Evolutionary conservation across 768 basidiomycete genomes (phyloP).

Genomic region (Leccinum broughii): DNA sequence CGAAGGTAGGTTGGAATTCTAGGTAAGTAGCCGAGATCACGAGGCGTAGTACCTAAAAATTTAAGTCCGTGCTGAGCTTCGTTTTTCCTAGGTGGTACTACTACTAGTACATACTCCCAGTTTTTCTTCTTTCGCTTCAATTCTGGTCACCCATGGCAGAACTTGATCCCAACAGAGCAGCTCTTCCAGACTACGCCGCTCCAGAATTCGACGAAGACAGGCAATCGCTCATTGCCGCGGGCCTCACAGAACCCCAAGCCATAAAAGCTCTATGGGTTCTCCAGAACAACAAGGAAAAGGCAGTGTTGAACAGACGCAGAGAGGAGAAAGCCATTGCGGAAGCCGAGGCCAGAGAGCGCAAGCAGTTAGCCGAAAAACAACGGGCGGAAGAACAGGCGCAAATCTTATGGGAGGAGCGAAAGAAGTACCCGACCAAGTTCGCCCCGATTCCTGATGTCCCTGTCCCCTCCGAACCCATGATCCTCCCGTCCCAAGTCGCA

Average conservation of each 20-base stretch:
- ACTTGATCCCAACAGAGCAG: background rate
- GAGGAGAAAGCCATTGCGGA: too few relatives aligned
- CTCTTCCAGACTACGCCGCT: background rate
- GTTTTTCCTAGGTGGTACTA: too few relatives aligned
- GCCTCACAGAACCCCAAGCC: background rate
- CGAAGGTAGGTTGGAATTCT: too few relatives aligned
- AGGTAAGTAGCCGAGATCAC: too few relatives aligned
- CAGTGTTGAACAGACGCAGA: too few relatives aligned
- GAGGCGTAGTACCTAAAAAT: background rate
- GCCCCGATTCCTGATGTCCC: background rate
- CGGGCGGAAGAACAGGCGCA: background rate
- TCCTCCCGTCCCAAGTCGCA: background rate
- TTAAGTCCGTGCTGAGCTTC: background rate
- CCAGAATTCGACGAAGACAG: background rate
- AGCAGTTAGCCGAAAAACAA: background rate
- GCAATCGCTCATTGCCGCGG: background rate
- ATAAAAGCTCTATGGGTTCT: background rate
- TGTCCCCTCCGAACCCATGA: background rate
- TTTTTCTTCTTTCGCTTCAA: background rate
- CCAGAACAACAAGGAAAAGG: background rate
- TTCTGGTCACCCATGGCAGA: background rate
- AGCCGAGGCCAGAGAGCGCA: background rate
- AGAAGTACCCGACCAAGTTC: background rate
- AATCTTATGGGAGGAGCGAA: background rate
- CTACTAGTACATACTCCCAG: too few relatives aligned